These are phyloP conservation scores for Hymenoscyphus fraxineus DNA, from an alignment of 2,329 filamentous ascomycete species.

Conservation along the genomic window DNA sequence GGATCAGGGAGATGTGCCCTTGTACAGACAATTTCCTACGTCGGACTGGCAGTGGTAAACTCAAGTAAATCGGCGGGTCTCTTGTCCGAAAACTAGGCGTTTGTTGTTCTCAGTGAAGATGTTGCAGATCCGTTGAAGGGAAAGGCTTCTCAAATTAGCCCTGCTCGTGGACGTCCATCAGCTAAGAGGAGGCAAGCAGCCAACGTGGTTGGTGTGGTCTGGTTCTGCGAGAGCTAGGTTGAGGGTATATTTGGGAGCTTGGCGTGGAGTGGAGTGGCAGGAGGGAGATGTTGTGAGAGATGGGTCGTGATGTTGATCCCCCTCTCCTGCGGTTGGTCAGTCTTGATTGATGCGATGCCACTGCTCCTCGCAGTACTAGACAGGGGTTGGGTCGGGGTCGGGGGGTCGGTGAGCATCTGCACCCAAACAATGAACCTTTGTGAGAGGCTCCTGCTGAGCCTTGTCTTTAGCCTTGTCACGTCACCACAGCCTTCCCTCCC, in stretches of 20 bases:
- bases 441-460: slow-evolving; percentile 11
- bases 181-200: slow-evolving; percentile 23
- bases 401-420: background rate
- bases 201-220: slow-evolving; percentile 14
- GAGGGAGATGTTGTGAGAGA: slow-evolving; percentile 5
- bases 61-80: background rate
- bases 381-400: background rate
- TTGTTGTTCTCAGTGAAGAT: slow-evolving; percentile 1
- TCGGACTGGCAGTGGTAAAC: background rate
- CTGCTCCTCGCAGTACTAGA: background rate
- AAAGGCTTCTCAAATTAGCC: slow-evolving; percentile 25
- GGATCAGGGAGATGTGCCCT: background rate
- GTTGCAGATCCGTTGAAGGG: slow-evolving; percentile 8
- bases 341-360: background rate
- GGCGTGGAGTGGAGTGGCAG: slow-evolving; percentile 5
- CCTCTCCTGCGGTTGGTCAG: background rate
- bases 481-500: slow-evolving; percentile 22
- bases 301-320: slow-evolving; percentile 15
- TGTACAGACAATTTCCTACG: background rate
- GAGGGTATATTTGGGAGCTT: slow-evolving; percentile 10
- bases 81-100: background rate
- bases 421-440: background rate
- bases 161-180: slow-evolving; percentile 30
- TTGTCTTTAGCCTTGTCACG: slow-evolving; percentile 20
- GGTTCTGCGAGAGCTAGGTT: slow-evolving; percentile 2